phyloP scores from a whole-genome alignment of 2,329 filamentous ascomycete genomes.

The Teratosphaeria gauchensis region DNA sequence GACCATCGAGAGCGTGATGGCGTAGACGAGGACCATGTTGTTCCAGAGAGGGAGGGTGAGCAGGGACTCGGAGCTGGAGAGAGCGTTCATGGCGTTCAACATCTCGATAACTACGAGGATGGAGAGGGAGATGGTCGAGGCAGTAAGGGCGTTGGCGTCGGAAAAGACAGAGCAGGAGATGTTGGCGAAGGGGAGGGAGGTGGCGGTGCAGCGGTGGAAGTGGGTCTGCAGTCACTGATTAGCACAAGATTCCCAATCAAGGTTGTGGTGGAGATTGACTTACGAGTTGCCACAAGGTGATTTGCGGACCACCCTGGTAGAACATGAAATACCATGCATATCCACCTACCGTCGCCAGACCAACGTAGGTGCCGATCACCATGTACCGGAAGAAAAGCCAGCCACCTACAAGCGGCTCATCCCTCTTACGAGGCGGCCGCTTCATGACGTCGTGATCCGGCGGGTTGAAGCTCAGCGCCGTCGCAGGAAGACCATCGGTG shows the following conservation, averaged over 20 bases:
- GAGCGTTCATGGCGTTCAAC: slow-evolving; percentile 97
- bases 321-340: slow-evolving; percentile 99
- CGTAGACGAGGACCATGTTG: slow-evolving; percentile 97
- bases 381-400: slow-evolving; percentile 98
- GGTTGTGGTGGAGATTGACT: slow-evolving; percentile 17
- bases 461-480: slow-evolving; percentile 94
- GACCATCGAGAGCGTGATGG: slow-evolving; percentile 84
- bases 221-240: slow-evolving; percentile 43
- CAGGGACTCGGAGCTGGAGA: slow-evolving; percentile 90
- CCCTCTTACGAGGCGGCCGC: slow-evolving; percentile 78
- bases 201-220: slow-evolving; percentile 71
- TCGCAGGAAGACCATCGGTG: slow-evolving; percentile 92
- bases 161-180: slow-evolving; percentile 89
- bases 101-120: slow-evolving; percentile 95
- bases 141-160: slow-evolving; percentile 76
- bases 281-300: slow-evolving; percentile 76
- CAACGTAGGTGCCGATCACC: slow-evolving; percentile 91
- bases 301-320: slow-evolving; percentile 80
- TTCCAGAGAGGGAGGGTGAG: slow-evolving; percentile 92
- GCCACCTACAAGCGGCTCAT: slow-evolving; percentile 82
- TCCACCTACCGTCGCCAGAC: slow-evolving; percentile 85
- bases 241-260: slow-evolving; percentile 1
- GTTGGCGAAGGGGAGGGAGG: slow-evolving; percentile 66
- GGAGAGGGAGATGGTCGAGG: slow-evolving; percentile 85
- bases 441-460: slow-evolving; percentile 98